phyloP scores from a whole-genome alignment of 176 grass and related monocot genomes.

The Musa itinerans region DNA sequence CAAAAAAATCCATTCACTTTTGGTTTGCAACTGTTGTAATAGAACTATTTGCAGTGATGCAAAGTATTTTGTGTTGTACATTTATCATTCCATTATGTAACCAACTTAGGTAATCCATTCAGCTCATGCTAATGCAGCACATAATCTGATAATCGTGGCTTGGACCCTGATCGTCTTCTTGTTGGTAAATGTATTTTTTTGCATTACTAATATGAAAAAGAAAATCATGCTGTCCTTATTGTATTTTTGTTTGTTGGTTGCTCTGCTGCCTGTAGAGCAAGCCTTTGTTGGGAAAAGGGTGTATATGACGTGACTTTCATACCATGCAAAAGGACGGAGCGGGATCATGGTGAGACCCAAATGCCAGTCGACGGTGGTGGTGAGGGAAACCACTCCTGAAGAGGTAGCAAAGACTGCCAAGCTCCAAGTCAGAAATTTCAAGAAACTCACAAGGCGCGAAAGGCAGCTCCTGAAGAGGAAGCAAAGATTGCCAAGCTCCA shows the following conservation, averaged over 20 bases:
- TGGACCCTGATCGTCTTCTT: constrained; percentile 72
- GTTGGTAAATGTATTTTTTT: constrained; percentile 45
- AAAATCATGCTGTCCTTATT: no score
- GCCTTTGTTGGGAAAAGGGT: constrained; percentile 87
- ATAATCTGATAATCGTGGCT: constrained; percentile 41
- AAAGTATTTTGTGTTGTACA: no score
- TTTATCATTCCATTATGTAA: not conserved
- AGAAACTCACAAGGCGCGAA: constrained; percentile 73
- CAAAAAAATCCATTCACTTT: no score
- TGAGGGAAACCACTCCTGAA: constrained; percentile 61
- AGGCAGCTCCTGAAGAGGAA: constrained; percentile 26
- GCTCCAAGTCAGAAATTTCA: constrained; percentile 36
- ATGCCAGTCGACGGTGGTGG: constrained; percentile 74
- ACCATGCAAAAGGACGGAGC: constrained; percentile 68
- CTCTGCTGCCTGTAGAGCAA: constrained; percentile 30
- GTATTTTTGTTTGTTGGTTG: no score
- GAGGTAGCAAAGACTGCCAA: no score
- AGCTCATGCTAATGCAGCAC: constrained; percentile 75
- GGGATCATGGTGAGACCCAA: constrained; percentile 71
- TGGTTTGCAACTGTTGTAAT: no score
- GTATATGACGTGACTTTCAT: constrained; percentile 67
- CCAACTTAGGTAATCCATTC: constrained; percentile 71
- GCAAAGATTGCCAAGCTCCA: no score
- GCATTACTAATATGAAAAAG: no score
- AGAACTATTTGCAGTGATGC: no score